Base-by-base conservation (phyloP, 371 early-diverging fungal genomes). In the Mortierella sp. region DNA sequence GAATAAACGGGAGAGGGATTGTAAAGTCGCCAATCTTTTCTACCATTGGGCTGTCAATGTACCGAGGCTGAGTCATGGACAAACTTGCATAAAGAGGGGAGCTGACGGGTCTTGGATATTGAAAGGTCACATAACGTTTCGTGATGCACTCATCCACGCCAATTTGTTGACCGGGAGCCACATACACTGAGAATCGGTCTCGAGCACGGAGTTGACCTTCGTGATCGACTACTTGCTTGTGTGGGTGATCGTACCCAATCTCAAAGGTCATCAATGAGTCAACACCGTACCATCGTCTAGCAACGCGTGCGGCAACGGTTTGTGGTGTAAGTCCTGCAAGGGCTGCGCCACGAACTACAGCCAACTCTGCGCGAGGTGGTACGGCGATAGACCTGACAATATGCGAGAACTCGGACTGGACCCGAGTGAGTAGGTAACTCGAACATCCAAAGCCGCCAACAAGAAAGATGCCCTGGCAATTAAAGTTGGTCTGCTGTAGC, bases 121-220 rank as follows among this genome's bases (percentile, higher is more conserved):
- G 65, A 53, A 73, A 81, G 21, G 86, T 83, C 10, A 78, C 78
- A 55, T 82, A 87, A n/a, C 79, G 76, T 49, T 83, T 83, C 10
- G 81, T 72, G 34, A 84, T 64, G 41, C 85, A 84, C 34, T 84
- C 82, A 23, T 84, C 82, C 27, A 82, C 81, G 24, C 81, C 82
- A 41, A 87, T 78, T 56, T 83, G 83, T 60, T 87, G 85, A 2
- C 87, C 87, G n/a, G 83, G 84, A 16, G 79, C 74, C 9, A 84
- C 84, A 55, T 87, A 87, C 9, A 84, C 84, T 62, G 84, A 85
- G 62, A 87, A 87, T n/a, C 87, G 81, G 42, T 87, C 84, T 30
- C 43, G 31, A 5, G 71, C 71, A 16, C 71, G 64, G 14, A 55
- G 2, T 3, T 42, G 31, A 9, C 71, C 71, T 23, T 60, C 64